Evolutionary conservation across 2,329 filamentous ascomycete species (phyloP).

Genomic region (Graphiopsis chlorocephala): DNA sequence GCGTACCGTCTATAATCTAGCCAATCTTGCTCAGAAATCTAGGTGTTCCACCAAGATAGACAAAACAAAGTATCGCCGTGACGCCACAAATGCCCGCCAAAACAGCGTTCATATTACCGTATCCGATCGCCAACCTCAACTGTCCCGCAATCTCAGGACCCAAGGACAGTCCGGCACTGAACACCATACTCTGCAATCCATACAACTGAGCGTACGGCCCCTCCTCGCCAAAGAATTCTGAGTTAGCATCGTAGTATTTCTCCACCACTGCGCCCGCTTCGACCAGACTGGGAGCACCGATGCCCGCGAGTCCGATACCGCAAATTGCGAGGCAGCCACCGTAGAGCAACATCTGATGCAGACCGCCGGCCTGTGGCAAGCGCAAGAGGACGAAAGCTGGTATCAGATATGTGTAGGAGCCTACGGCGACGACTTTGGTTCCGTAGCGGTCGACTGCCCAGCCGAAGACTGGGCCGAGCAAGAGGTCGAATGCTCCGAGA

Average conservation of each 20-base stretch:
- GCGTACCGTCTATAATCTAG: neutral
- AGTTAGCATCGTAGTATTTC: constrained; percentile 55
- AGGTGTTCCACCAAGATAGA: constrained; percentile 30
- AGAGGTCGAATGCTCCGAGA: constrained; percentile 43
- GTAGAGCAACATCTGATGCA: constrained; percentile 46
- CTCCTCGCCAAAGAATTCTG: constrained; percentile 53
- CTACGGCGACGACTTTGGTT: constrained; percentile 41
- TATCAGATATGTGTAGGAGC: constrained; percentile 44
- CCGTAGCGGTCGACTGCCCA: constrained; percentile 49
- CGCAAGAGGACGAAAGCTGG: constrained; percentile 45
- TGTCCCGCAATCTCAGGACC: constrained; percentile 58
- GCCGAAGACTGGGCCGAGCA: constrained; percentile 48
- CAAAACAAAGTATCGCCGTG: constrained; percentile 44
- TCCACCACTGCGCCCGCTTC: constrained; percentile 57
- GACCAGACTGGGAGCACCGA: constrained; percentile 55
- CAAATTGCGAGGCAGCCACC: constrained; percentile 46
- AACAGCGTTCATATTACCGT: constrained; percentile 57
- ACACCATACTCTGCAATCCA: constrained; percentile 62
- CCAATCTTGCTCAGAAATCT: neutral
- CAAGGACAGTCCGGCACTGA: constrained; percentile 57
- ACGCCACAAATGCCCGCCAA: constrained; percentile 46
- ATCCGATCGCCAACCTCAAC: constrained; percentile 52
- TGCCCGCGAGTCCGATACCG: constrained; percentile 53
- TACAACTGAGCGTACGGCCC: constrained; percentile 66
- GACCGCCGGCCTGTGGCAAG: constrained; percentile 41